Evolutionary conservation across 1,284 basidiomycete species (phyloP), one percentile per base, ranked within the genome.

Genomic region (Ceratobasidium sp.): DNA sequence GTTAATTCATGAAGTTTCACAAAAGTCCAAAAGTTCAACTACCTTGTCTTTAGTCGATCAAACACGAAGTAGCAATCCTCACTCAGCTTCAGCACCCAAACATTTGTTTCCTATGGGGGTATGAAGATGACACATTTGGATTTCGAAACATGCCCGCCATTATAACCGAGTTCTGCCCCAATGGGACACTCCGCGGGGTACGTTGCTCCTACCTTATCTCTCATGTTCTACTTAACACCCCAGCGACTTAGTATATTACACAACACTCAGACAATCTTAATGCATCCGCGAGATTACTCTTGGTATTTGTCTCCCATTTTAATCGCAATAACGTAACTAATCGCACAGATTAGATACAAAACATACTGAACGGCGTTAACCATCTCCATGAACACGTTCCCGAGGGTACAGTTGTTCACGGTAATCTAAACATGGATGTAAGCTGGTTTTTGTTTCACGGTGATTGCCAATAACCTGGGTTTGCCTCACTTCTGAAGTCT

Each of bases 51-150:
- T 42, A 64, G 60, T 52, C 49, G 11, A 53, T 53, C 16, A 29
- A 44, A 25, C 60, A 53, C 16, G 60, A 64, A 9, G 2, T 64
- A 5, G 42, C 13, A 11, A 52, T 64, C 16, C 36, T 64, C 6
- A 13, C 7, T 2, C 60, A 64, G 27, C 49, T 53, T 39, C 50
- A 64, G 27, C 60, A 64, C 29, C 9, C 47, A 30, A 64, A 64
- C 16, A 19, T 64, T 27, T 52, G 49, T 13, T 11, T 19, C 11
- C 30, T 64, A 19, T 53, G 47, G 36, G 60, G 60, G 8, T 53
- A 53, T n/a, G 60, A 64, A 16, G 6, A 64, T 9, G 21, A n/a
- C 11, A n/a, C 11, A 2, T n/a, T 11, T 21, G 49, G 50, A 8
- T 36, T 11, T 36, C 33, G 5, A 36, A 2, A 14, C 29, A 2